Conservation (phyloP, 805 yeast species). For the Tetrapisispora pingtungensis region DNA sequence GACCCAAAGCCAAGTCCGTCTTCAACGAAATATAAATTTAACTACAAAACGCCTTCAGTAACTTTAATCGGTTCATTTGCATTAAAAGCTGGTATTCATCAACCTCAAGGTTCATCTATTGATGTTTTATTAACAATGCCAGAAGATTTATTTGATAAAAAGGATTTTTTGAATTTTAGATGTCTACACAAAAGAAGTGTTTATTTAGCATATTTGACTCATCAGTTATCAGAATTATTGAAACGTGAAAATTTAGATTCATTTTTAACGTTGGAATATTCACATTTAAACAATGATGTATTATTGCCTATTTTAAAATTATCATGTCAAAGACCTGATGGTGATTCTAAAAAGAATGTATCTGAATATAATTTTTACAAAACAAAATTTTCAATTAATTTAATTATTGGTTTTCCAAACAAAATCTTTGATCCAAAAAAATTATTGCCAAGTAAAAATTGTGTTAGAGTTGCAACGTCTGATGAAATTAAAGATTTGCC, state of each 20-base stretch:
- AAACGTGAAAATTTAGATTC: conserved; percentile 41
- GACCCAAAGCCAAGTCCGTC: conserved; percentile 68
- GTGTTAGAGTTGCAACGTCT: conserved; percentile 58
- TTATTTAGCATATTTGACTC: conserved; percentile 70
- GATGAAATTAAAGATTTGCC: conserved; percentile 40
- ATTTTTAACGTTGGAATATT: conserved; percentile 46
- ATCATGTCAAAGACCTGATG: conserved; percentile 31
- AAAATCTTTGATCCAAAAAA: conserved; percentile 66
- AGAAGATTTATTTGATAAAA: conserved; percentile 56
- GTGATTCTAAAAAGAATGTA: background rate
- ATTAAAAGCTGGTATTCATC: conserved; percentile 65
- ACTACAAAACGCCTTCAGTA: conserved; percentile 56
- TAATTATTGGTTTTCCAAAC: conserved; percentile 64
- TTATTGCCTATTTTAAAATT: conserved; percentile 66
- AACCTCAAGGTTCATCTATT: conserved; percentile 54
- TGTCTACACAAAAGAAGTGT: conserved; percentile 85
- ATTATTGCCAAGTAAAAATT: conserved; percentile 68
- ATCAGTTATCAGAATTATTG: conserved; percentile 44
- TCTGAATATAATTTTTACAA: conserved; percentile 49
- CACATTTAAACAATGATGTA: conserved; percentile 64
- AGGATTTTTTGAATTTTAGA: conserved; percentile 84
- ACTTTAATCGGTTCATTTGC: conserved; percentile 86
- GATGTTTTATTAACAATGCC: conserved; percentile 87
- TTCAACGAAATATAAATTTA: conserved; percentile 60
- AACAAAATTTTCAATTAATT: conserved; percentile 60